Percentiles rank a stretch among this genome's conserved stretches.
These are phyloP conservation scores for Fomitopsis betulina DNA, from an alignment of 1,284 basidiomycete genomes.

Conservation along the genomic window DNA sequence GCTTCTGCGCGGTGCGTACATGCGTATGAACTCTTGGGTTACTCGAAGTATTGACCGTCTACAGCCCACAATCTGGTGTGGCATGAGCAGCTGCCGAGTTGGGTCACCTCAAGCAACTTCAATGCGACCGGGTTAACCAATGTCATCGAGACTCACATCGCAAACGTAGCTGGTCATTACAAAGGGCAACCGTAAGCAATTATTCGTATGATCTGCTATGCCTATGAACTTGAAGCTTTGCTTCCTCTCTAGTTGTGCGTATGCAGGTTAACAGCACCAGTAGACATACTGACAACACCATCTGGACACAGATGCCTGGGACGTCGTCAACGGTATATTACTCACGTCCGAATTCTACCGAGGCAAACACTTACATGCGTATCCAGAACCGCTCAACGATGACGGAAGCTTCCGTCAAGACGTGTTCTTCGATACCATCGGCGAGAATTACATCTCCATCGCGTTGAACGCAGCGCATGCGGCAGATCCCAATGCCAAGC, in stretches of 20 bases:
- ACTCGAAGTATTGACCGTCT: background rate
- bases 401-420: slow-evolving; percentile 46
- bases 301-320: slow-evolving; percentile 26
- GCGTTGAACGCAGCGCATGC: slow-evolving; percentile 41
- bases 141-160: slow-evolving; percentile 42
- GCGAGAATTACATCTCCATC: slow-evolving; percentile 36
- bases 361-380: background rate
- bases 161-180: slow-evolving; percentile 44
- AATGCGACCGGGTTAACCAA: slow-evolving; percentile 37
- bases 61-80: slow-evolving; percentile 45
- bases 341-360: background rate
- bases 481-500: slow-evolving; percentile 39
- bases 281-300: background rate
- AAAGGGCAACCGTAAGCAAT: slow-evolving; percentile 42
- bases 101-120: slow-evolving; percentile 42
- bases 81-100: slow-evolving; percentile 50
- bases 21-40: too few relatives aligned
- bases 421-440: slow-evolving; percentile 44
- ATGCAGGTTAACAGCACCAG: background rate
- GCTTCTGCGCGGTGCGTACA: slow-evolving; percentile 27
- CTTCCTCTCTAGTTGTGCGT: slow-evolving; percentile 20
- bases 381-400: slow-evolving; percentile 49
- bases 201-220: too few relatives aligned
- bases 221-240: background rate
- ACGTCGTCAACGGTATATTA: slow-evolving; percentile 33